Evolutionary conservation across 345 rosid genomes (phyloP).

Genomic region (Kernera saxatilis): DNA sequence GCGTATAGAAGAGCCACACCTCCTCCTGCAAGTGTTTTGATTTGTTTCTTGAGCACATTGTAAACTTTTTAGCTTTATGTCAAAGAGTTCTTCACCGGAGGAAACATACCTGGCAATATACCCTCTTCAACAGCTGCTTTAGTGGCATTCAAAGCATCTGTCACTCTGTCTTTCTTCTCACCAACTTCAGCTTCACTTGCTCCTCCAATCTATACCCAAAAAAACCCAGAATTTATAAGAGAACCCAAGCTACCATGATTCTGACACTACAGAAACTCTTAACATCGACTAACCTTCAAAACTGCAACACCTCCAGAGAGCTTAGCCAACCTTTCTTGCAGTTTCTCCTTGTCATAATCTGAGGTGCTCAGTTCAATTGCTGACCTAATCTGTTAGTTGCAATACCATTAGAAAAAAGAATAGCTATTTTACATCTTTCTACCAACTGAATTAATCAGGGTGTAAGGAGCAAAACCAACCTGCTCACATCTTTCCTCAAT

Average conservation of each 20-base stretch:
- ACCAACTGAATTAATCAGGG: background rate
- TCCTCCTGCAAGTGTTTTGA: conserved; percentile 50
- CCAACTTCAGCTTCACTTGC: conserved; percentile 95
- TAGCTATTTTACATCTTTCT: background rate
- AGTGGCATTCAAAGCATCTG: conserved; percentile 96
- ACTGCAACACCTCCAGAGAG: conserved; percentile 98
- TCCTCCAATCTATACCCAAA: conserved; percentile 74
- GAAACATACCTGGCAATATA: conserved; percentile 67
- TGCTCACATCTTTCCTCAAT: conserved; percentile 91
- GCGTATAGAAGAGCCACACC: conserved; percentile 97
- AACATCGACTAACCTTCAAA: conserved; percentile 42
- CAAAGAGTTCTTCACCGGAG: background rate
- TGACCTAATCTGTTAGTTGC: background rate
- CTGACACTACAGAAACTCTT: background rate
- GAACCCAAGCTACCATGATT: background rate
- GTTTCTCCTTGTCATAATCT: conserved; percentile 87
- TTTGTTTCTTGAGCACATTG: background rate
- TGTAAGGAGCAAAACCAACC: conserved; percentile 34
- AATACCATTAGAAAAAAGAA: background rate
- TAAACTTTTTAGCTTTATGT: background rate
- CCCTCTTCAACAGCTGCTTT: conserved; percentile 99
- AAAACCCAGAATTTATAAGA: background rate
- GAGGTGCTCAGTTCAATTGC: conserved; percentile 58
- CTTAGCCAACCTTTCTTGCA: conserved; percentile 92
- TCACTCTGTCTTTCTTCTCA: conserved; percentile 96